phyloP scores from a whole-genome alignment of 768 basidiomycete genomes.

The Podaxis sp. region DNA sequence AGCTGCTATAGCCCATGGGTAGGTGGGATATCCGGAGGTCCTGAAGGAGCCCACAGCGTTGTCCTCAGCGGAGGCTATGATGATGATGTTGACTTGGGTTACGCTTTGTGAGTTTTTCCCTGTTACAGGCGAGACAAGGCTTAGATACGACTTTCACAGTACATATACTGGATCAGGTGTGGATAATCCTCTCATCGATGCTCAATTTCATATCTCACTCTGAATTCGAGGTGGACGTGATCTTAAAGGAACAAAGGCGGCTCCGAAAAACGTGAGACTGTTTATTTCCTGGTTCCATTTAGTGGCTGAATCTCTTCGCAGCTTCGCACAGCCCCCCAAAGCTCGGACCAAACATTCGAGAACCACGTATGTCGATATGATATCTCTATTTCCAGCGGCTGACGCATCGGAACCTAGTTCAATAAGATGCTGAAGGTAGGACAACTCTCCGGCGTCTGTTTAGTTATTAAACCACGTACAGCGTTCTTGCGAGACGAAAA shows the following conservation, averaged over 20 bases:
- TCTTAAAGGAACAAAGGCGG: slow-evolving; percentile 77
- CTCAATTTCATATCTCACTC: background rate
- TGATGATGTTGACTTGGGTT: slow-evolving; percentile 80
- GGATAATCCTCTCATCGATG: slow-evolving; percentile 12
- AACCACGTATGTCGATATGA: slow-evolving; percentile 38
- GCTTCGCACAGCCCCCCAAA: slow-evolving; percentile 90
- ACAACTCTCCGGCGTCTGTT: background rate
- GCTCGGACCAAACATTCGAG: slow-evolving; percentile 80
- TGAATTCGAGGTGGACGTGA: slow-evolving; percentile 71
- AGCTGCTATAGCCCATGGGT: slow-evolving; percentile 65
- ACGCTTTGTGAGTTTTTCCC: slow-evolving; percentile 66
- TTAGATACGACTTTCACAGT: slow-evolving; percentile 33
- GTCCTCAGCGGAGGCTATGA: slow-evolving; percentile 89
- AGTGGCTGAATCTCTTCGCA: slow-evolving; percentile 26
- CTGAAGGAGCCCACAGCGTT: slow-evolving; percentile 77
- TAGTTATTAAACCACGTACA: slow-evolving; percentile 26
- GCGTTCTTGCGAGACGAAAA: slow-evolving; percentile 76
- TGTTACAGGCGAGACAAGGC: background rate
- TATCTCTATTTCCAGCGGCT: background rate
- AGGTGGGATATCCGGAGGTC: slow-evolving; percentile 71
- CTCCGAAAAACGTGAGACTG: slow-evolving; percentile 76
- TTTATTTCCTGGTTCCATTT: background rate
- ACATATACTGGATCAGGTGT: slow-evolving; percentile 80
- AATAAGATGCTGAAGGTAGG: slow-evolving; percentile 70
- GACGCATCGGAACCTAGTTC: slow-evolving; percentile 32